A percentile compares a stretch with the other conserved stretches of the same genome.
Evolutionary conservation across 208 protist genomes (phyloP).

Genomic region (Polymyxa betae): DNA sequence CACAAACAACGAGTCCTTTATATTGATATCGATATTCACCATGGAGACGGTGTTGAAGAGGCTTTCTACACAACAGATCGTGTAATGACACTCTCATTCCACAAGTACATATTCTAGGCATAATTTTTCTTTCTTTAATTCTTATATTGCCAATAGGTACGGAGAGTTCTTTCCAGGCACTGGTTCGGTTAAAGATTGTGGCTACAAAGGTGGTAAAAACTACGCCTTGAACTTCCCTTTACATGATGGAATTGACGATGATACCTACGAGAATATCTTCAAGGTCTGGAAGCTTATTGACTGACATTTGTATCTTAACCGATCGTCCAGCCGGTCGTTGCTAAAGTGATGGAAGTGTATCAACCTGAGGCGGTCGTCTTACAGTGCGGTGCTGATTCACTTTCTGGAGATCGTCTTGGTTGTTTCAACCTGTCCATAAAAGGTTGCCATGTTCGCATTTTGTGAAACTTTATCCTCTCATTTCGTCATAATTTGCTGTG

Average conservation of each 20-base stretch:
- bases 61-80: conserved; percentile 98
- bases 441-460: too few relatives aligned
- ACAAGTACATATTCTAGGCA: conserved; percentile 90
- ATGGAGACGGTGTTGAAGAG: conserved; percentile 98
- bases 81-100: conserved; percentile 99
- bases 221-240: conserved; percentile 84
- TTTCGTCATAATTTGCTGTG: too few relatives aligned
- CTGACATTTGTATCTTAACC: too few relatives aligned
- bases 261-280: conserved; percentile 85
- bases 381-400: conserved; percentile 92
- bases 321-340: conserved; percentile 86
- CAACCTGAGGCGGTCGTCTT: conserved; percentile 93
- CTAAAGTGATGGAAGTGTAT: conserved; percentile 88
- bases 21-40: conserved; percentile 99
- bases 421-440: conserved; percentile 84
- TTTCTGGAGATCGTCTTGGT: conserved; percentile 82
- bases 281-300: too few relatives aligned
- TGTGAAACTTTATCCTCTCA: too few relatives aligned
- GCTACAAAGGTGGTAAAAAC: conserved; percentile 77
- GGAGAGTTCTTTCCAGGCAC: conserved; percentile 88
- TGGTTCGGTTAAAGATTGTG: conserved; percentile 77
- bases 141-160: too few relatives aligned
- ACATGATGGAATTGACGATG: conserved; percentile 82
- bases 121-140: neutral
- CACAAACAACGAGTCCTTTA: conserved; percentile 93